Base-by-base conservation (phyloP, 495 filamentous ascomycete species). In the Geoglossum glabrum region DNA sequence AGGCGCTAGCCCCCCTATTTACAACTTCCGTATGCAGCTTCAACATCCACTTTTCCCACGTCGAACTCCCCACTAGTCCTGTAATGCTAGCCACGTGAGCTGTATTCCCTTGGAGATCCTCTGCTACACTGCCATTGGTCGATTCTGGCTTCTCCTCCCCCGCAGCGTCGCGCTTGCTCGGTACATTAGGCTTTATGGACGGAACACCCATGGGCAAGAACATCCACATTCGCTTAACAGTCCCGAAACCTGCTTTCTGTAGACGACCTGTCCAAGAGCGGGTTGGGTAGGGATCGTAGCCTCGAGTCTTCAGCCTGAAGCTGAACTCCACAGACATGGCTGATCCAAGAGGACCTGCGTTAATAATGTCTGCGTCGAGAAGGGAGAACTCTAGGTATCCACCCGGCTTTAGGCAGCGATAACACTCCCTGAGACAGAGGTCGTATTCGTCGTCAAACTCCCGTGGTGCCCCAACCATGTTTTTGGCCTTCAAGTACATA, bases 41-140 rank as follows among this genome's bases (percentile, higher is more conserved):
- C 60, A 96, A 65, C 69, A 96, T 77, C 92, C 92, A 97, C 68
- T 86, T 84, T 76, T 97, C 92, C 90, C 90, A 98, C 62, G 82
- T 78, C 87, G 90, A 94, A 27, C 82, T 80, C 13, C 89, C 92
- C 4, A 94, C 79, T 19, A 96, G 64, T 6, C 88, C 88, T 0
- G 87, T 82, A 52, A 95, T 73, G 58, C 75, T 80, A 1, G 87
- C 86, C 23, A 79, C 79, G 62, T 84, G 80, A 25, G 80, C 79
- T 0, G 85, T 85, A 54, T 79, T 85, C 1, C 88, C 90, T 23
- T 70, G 70, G n/a, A 40, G 13, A 7, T 38, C 5, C 86, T 75
- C 40, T 82, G 80, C 50, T n/a, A n/a, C n/a, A n/a, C n/a, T n/a
- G 85, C 75, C 50, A 78, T 78, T 59, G 76, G 72, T 55, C 77